phyloP scores from a whole-genome alignment of 2,329 filamentous ascomycete genomes.

The Ophiostoma quercus region DNA sequence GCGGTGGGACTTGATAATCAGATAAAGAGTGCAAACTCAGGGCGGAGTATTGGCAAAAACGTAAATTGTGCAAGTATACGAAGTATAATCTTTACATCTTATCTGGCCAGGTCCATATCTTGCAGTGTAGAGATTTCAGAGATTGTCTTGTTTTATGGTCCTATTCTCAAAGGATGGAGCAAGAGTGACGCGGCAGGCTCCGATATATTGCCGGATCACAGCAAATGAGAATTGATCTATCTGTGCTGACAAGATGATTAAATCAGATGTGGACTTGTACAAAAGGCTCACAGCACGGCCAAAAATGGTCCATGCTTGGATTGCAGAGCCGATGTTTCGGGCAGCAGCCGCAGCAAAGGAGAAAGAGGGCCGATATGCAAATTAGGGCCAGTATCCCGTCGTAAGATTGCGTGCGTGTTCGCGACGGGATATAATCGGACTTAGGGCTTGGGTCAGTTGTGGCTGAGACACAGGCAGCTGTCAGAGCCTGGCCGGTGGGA shows the following conservation, averaged over 20 bases:
- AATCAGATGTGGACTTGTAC: not conserved
- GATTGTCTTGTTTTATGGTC: too few species aligned
- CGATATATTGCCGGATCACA: too few species aligned
- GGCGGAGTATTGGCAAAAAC: too few species aligned
- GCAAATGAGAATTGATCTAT: too few species aligned
- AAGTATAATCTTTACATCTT: too few species aligned
- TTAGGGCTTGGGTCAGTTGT: not conserved
- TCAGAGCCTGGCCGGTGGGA: not conserved
- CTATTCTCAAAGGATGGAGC: too few species aligned
- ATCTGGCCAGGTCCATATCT: too few species aligned
- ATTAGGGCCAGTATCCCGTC: not conserved
- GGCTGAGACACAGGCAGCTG: not conserved
- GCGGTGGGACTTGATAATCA: too few species aligned
- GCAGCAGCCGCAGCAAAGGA: not conserved
- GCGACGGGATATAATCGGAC: not conserved
- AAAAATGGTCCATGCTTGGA: not conserved
- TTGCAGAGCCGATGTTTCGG: not conserved
- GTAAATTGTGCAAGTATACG: too few species aligned
- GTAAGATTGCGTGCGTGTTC: slow-evolving; percentile 1
- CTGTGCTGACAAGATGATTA: not conserved
- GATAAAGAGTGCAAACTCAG: too few species aligned
- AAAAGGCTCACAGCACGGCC: not conserved
- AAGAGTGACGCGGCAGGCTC: too few species aligned
- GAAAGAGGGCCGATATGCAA: not conserved
- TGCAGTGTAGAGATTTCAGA: too few species aligned